These are phyloP conservation scores for Tephrocybe sp. DNA, from an alignment of 768 basidiomycete species.

Conservation along the genomic window DNA sequence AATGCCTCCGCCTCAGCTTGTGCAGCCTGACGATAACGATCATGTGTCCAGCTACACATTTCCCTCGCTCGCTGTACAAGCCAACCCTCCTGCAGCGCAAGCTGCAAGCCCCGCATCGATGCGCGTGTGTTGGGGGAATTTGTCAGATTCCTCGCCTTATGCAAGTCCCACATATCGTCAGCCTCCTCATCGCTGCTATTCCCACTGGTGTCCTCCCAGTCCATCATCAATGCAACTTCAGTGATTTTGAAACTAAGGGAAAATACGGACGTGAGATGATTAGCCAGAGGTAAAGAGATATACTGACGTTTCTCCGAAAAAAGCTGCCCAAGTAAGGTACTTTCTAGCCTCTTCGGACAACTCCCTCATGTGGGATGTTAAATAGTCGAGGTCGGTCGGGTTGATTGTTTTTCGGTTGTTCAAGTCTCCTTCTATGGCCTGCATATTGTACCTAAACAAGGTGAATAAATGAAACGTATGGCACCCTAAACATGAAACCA, in stretches of 20 bases:
- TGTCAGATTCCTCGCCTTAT: constrained; percentile 45
- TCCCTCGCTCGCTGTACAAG: constrained; percentile 68
- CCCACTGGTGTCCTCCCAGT: constrained; percentile 62
- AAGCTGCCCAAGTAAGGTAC: constrained; percentile 68
- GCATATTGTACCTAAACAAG: constrained; percentile 48
- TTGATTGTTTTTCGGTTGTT: constrained; percentile 51
- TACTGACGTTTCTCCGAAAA: constrained; percentile 68
- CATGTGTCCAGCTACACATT: constrained; percentile 76
- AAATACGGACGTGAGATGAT: not conserved
- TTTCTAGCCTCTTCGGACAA: constrained; percentile 63
- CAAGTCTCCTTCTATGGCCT: constrained; percentile 52
- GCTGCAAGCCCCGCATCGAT: constrained; percentile 67
- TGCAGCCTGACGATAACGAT: constrained; percentile 72
- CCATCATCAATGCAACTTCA: constrained; percentile 71
- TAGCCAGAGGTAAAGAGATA: not conserved
- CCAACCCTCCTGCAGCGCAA: constrained; percentile 71
- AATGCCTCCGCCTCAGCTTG: constrained; percentile 55
- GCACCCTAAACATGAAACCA: constrained; percentile 8
- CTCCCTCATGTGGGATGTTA: constrained; percentile 55
- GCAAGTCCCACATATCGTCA: constrained; percentile 50
- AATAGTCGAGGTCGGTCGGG: constrained; percentile 60
- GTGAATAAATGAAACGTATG: not conserved
- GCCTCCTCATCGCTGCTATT: constrained; percentile 51
- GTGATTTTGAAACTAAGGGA: constrained; percentile 62
- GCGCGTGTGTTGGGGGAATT: constrained; percentile 41